Evolutionary conservation across 768 basidiomycete genomes (phyloP), one percentile per base, ranked within the genome.

Genomic region (Lentinula aciculospora): DNA sequence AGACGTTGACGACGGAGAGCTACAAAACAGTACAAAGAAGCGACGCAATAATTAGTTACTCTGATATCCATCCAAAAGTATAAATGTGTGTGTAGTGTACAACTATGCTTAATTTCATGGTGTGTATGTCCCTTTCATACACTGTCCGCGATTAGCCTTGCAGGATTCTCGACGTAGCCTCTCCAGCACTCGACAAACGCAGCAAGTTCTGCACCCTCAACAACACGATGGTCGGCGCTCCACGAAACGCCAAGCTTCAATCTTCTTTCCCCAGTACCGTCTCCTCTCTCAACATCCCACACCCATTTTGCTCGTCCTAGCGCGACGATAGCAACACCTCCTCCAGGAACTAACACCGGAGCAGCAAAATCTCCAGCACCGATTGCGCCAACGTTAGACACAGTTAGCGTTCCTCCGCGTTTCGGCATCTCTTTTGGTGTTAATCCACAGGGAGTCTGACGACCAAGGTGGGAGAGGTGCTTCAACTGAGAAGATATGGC

Each of bases 151-250:
- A 92, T 79, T 59, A 92, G 65, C 67, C 87, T 76, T 67, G 79
- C 81, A 2, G 93, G 93, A 1, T 72, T 67, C 72, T 94, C 92
- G 15, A 93, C 88, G 76, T 84, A 91, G 15, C 71, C 74, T 60
- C 92, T 81, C 92, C 92, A 95, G 42, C 78, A 75, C 73, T 94
- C 91, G 60, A 92, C 88, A 68, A 95, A 92, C 61, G 89, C 91
- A 54, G 89, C 91, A 60, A 95, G 67, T 72, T 95, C 92, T 1
- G 92, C 92, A 3, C 92, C 92, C 67, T 95, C 92, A 9, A 94
- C 84, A 6, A 95, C 84, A 15, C 92, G 74, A 70, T 95, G 93
- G 63, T 95, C 92, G 48, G 88, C 92, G 60, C 83, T 84, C 89
- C 92, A 94, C 61, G 87, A 89, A 4, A 92, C 74, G 9, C 81